phyloP scores from a whole-genome alignment of 2,329 filamentous ascomycete genomes.

The Emmonsia crescens region DNA sequence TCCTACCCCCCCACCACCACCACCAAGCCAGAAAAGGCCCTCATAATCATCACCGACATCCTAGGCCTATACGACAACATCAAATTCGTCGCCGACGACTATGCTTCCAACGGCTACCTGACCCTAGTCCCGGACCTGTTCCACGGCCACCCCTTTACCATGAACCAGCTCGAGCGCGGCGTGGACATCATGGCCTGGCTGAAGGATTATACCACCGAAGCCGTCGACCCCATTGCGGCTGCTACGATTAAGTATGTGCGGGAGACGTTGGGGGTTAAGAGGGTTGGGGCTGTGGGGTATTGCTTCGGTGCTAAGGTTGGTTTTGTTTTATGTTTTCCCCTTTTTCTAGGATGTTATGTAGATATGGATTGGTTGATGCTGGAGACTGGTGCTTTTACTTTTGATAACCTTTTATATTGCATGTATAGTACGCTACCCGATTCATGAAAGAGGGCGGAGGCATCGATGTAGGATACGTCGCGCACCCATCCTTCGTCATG shows the following conservation, averaged over 20 bases:
- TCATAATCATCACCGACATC: slow-evolving; percentile 49
- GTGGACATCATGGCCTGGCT: slow-evolving; percentile 44
- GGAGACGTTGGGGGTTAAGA: slow-evolving; percentile 33
- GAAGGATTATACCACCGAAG: slow-evolving; percentile 30
- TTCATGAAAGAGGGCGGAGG: slow-evolving; percentile 48
- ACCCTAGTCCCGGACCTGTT: slow-evolving; percentile 61
- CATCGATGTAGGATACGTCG: slow-evolving; percentile 60
- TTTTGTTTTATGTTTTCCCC: not conserved
- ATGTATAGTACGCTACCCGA: slow-evolving; percentile 53
- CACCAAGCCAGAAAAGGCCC: slow-evolving; percentile 41
- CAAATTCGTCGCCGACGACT: slow-evolving; percentile 62
- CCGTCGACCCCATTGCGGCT: slow-evolving; percentile 45
- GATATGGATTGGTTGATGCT: not conserved
- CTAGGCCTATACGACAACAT: slow-evolving; percentile 50
- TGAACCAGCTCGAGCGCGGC: slow-evolving; percentile 40
- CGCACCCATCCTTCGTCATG: slow-evolving; percentile 67
- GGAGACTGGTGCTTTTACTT: not conserved
- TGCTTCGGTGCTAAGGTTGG: slow-evolving; percentile 63
- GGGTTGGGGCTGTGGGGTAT: slow-evolving; percentile 57
- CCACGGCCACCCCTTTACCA: slow-evolving; percentile 50
- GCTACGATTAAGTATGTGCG: slow-evolving; percentile 46
- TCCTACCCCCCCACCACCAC: slow-evolving; percentile 40
- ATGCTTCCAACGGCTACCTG: slow-evolving; percentile 61
- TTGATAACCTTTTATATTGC: not conserved
- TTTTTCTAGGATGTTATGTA: too few species aligned